Evolutionary conservation across 2,329 filamentous ascomycete genomes (phyloP).

Genomic region (Thielaviopsis musarum): DNA sequence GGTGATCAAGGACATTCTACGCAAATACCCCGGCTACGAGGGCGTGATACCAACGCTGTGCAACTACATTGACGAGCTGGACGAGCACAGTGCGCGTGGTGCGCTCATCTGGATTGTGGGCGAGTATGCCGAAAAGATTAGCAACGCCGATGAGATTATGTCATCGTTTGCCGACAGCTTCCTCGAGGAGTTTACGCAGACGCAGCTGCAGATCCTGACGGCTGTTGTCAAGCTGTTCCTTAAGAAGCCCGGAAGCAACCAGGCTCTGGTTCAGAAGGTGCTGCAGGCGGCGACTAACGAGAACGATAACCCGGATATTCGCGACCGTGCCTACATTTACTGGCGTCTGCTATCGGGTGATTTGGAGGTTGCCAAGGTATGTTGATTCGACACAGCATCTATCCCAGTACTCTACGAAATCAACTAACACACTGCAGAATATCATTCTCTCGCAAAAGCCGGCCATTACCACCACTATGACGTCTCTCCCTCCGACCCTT

Average conservation of each 20-base stretch:
- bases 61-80: constrained; percentile 89
- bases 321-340: constrained; percentile 94
- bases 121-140: constrained; percentile 98
- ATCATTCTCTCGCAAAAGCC: constrained; percentile 91
- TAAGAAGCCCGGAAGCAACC: constrained; percentile 86
- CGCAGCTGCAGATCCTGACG: constrained; percentile 94
- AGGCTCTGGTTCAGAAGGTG: constrained; percentile 84
- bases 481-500: constrained; percentile 64
- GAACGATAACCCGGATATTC: constrained; percentile 93
- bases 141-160: constrained; percentile 90
- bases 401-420: background rate
- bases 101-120: constrained; percentile 97
- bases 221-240: constrained; percentile 95
- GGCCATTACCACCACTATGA: constrained; percentile 85
- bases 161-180: constrained; percentile 85
- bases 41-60: constrained; percentile 94
- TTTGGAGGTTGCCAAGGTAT: constrained; percentile 70
- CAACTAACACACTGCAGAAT: constrained; percentile 27
- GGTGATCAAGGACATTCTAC: constrained; percentile 97
- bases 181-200: constrained; percentile 93
- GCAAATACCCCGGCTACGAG: constrained; percentile 95
- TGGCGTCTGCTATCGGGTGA: constrained; percentile 93
- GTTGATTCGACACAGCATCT: background rate
- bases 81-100: constrained; percentile 80
- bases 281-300: constrained; percentile 83